Evolutionary conservation across 495 filamentous ascomycete genomes (phyloP).

Genomic region (Lasiosphaeria ovina): DNA sequence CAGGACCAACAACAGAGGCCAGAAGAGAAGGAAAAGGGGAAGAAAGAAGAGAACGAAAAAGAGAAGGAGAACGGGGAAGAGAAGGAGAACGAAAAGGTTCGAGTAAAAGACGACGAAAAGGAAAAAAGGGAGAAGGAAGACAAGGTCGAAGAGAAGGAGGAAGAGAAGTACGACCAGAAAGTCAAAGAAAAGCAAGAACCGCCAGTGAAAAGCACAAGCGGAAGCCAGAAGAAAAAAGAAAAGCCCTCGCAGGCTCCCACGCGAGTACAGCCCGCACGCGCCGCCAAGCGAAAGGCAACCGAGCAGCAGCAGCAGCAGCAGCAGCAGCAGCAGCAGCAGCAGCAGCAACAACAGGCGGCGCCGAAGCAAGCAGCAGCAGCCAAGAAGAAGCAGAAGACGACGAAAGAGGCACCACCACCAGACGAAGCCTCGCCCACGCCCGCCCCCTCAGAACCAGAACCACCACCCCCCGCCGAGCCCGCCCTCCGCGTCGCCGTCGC

Average conservation of each 20-base stretch:
- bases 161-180: background rate
- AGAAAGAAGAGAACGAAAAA: background rate
- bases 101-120: background rate
- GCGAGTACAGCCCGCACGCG: slow-evolving; percentile 26
- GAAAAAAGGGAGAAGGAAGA: background rate
- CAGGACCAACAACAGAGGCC: background rate
- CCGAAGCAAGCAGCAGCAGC: background rate
- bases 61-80: background rate
- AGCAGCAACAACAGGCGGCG: background rate
- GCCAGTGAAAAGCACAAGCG: background rate
- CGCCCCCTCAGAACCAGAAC: too few species aligned
- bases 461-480: too few species aligned
- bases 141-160: background rate
- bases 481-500: background rate
- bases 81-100: background rate
- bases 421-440: too few species aligned
- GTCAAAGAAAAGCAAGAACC: background rate
- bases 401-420: too few species aligned
- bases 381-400: background rate
- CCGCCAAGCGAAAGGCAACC: slow-evolving; percentile 23
- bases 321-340: background rate
- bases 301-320: background rate
- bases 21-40: background rate
- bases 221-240: slow-evolving; percentile 3
- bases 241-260: slow-evolving; percentile 15